phyloP scores from a whole-genome alignment of 768 basidiomycete species.

The Termitomyces sp. region DNA sequence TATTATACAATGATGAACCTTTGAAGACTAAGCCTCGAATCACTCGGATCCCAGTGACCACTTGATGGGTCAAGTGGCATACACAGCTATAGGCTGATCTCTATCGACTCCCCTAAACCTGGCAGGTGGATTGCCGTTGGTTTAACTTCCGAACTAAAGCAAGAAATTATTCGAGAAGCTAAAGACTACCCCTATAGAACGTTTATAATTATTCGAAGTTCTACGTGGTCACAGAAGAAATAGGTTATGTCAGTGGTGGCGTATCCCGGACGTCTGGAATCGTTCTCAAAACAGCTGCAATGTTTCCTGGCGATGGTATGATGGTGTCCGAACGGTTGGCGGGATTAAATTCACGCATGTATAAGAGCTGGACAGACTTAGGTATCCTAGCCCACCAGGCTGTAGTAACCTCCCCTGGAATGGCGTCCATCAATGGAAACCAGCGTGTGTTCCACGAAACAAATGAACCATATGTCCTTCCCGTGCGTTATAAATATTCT shows the following conservation, averaged over 20 bases:
- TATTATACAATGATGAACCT: not conserved
- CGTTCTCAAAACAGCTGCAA: not conserved
- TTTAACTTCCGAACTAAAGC: conserved; percentile 1
- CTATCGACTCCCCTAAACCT: not conserved
- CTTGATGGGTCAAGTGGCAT: not conserved
- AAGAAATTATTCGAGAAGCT: not conserved
- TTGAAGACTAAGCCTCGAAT: not conserved
- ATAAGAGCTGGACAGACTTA: not conserved
- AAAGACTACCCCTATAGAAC: conserved; percentile 1
- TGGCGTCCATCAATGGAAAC: not conserved
- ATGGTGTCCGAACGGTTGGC: not conserved
- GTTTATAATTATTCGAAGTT: not conserved
- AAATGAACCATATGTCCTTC: not conserved
- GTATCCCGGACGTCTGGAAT: too few species aligned
- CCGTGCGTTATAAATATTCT: not conserved
- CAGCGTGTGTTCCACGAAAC: not conserved
- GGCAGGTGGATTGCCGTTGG: not conserved
- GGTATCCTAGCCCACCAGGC: not conserved
- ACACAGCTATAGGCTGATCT: not conserved
- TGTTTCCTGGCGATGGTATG: not conserved
- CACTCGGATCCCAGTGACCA: not conserved
- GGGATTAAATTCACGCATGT: not conserved
- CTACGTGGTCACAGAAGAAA: conserved; percentile 4
- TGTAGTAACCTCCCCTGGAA: not conserved
- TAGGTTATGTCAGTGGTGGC: not conserved